phyloP scores from a whole-genome alignment of 768 basidiomycete species.

The Russula compacta region DNA sequence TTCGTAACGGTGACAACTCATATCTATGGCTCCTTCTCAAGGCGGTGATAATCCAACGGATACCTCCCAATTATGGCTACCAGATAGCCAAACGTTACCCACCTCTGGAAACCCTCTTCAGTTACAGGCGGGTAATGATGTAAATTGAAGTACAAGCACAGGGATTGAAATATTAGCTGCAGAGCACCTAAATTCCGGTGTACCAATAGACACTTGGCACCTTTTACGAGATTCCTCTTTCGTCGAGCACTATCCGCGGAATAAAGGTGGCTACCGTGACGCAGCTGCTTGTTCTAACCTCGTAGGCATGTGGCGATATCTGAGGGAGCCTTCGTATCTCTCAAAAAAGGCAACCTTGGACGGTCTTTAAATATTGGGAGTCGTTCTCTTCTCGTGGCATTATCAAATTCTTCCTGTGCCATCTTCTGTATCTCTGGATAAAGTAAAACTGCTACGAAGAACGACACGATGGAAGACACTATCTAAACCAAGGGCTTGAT shows the following conservation, averaged over 20 bases:
- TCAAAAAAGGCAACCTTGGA: not conserved
- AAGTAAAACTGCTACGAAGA: not conserved
- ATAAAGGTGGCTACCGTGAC: no score
- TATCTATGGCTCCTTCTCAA: not conserved
- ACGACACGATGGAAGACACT: not conserved
- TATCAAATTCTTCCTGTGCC: not conserved
- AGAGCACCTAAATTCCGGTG: not conserved
- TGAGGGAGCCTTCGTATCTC: no score
- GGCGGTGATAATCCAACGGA: not conserved
- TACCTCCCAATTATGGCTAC: not conserved
- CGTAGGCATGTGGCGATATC: no score
- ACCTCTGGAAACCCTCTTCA: constrained; percentile 1
- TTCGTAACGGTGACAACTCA: not conserved
- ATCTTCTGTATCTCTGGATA: not conserved
- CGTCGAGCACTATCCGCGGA: no score
- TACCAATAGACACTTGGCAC: not conserved
- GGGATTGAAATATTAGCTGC: not conserved
- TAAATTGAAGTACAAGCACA: not conserved
- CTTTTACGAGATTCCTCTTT: no score
- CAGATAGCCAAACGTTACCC: not conserved
- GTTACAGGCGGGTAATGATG: not conserved
- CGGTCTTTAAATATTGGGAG: not conserved
- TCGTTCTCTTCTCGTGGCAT: not conserved
- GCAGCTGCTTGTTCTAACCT: no score
- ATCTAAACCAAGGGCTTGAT: not conserved